Evolutionary conservation across 2,329 filamentous ascomycete species (phyloP).

Genomic region (Ophiostoma tasmaniense): DNA sequence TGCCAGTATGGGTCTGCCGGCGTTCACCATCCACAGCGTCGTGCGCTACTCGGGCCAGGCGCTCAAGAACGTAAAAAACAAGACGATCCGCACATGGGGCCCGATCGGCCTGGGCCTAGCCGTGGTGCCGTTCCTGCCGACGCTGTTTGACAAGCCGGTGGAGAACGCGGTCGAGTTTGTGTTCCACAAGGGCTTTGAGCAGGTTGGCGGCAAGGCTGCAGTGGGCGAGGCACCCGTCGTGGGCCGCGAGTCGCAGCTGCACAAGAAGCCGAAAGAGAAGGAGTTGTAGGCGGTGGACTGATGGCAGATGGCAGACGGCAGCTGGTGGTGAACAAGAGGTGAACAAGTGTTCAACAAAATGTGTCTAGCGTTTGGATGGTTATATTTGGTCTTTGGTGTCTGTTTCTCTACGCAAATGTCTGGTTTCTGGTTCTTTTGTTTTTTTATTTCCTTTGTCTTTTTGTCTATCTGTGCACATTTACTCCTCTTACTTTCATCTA

Average conservation of each 20-base stretch:
- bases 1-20: conserved; percentile 88
- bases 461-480: too few species aligned
- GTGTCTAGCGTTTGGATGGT: not conserved
- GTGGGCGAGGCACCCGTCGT: conserved; percentile 48
- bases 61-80: conserved; percentile 75
- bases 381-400: not conserved
- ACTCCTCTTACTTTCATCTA: too few species aligned
- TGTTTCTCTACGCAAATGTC: not conserved
- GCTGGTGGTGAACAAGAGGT: not conserved
- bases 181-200: conserved; percentile 74
- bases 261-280: conserved; percentile 31
- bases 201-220: conserved; percentile 54
- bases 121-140: conserved; percentile 74
- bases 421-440: not conserved
- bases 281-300: conserved; percentile 32
- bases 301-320: too few species aligned
- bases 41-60: conserved; percentile 81
- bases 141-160: conserved; percentile 83
- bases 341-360: not conserved
- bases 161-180: conserved; percentile 84
- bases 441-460: too few species aligned
- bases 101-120: conserved; percentile 78
- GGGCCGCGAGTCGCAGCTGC: conserved; percentile 43
- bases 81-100: conserved; percentile 68
- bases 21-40: conserved; percentile 87